Conservation (phyloP, 805 yeast species). For the Tetrapisispora pingtungensis region DNA sequence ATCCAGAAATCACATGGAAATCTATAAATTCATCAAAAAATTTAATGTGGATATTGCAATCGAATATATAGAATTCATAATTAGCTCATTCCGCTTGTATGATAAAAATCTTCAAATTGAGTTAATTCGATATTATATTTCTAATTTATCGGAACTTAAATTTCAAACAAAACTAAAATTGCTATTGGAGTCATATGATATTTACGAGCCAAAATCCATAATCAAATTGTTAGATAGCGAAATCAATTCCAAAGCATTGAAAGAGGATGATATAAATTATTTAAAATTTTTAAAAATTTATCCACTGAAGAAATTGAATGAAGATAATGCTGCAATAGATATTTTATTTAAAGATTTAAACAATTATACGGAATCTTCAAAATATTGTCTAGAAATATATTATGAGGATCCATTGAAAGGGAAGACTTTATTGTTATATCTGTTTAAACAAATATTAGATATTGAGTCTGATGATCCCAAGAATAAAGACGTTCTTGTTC, state of each 20-base stretch:
- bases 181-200: slow-evolving; percentile 28
- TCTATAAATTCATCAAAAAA: slow-evolving; percentile 41
- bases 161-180: slow-evolving; percentile 27
- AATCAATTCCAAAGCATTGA: not conserved
- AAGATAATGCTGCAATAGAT: slow-evolving; percentile 53
- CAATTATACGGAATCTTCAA: slow-evolving; percentile 48
- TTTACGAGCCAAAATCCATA: slow-evolving; percentile 33
- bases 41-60: slow-evolving; percentile 27
- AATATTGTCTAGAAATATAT: slow-evolving; percentile 47
- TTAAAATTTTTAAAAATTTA: slow-evolving; percentile 34
- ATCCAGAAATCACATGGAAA: slow-evolving; percentile 42
- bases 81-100: slow-evolving; percentile 30
- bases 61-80: slow-evolving; percentile 44
- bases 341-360: slow-evolving; percentile 48
- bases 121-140: slow-evolving; percentile 38
- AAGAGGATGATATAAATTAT: slow-evolving; percentile 5
- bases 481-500: slow-evolving; percentile 3
- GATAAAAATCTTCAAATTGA: slow-evolving; percentile 34
- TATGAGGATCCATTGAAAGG: slow-evolving; percentile 33
- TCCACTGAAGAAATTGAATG: slow-evolving; percentile 48
- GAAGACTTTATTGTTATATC: slow-evolving; percentile 29
- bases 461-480: not conserved
- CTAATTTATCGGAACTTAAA: slow-evolving; percentile 11
- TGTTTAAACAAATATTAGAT: slow-evolving; percentile 29
- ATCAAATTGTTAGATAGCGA: slow-evolving; percentile 16